phyloP scores from a whole-genome alignment of 768 basidiomycete genomes.

The Tricholoma furcatifolium region DNA sequence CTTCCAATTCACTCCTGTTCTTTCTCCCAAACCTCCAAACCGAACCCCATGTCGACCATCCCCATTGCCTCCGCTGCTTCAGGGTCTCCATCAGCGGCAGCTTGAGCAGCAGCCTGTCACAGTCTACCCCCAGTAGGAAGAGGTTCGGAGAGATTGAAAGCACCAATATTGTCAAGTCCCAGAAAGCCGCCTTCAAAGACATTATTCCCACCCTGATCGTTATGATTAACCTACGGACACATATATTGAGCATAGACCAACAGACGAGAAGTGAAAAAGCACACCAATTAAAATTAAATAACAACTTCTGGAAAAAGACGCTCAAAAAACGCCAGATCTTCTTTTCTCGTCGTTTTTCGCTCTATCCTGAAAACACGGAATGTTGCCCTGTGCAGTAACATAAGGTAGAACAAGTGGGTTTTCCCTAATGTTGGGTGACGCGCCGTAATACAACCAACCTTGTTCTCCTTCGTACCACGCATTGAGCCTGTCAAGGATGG shows the following conservation, averaged over 20 bases:
- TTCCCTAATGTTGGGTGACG: conserved; percentile 75
- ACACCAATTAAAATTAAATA: conserved; percentile 96
- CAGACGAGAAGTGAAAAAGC: conserved; percentile 14
- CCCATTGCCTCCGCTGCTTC: conserved; percentile 94
- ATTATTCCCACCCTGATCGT: conserved; percentile 91
- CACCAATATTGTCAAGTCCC: conserved; percentile 96
- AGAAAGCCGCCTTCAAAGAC: conserved; percentile 99
- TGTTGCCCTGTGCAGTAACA: conserved; percentile 64
- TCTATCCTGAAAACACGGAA: conserved; percentile 99
- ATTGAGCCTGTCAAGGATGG: conserved; percentile 59
- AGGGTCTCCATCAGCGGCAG: conserved; percentile 87
- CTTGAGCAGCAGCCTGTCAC: conserved; percentile 88
- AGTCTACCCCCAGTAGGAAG: conserved; percentile 91
- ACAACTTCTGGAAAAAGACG: conserved; percentile 96
- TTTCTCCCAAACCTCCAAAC: conserved; percentile 94
- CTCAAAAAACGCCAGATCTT: conserved; percentile 91
- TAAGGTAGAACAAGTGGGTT: conserved; percentile 69
- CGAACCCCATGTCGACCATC: conserved; percentile 93
- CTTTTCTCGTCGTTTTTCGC: conserved; percentile 87
- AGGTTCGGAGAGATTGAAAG: conserved; percentile 97
- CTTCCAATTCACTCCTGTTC: conserved; percentile 94
- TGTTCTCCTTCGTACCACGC: conserved; percentile 37
- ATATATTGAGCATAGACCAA: neutral
- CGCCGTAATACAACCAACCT: conserved; percentile 63
- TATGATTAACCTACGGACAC: conserved; percentile 79